A percentile compares a stretch with the other conserved stretches of the same genome.
These are phyloP conservation scores for Thermochaetoides thermophila DNA, from an alignment of 495 filamentous ascomycete genomes.

Conservation along the genomic window DNA sequence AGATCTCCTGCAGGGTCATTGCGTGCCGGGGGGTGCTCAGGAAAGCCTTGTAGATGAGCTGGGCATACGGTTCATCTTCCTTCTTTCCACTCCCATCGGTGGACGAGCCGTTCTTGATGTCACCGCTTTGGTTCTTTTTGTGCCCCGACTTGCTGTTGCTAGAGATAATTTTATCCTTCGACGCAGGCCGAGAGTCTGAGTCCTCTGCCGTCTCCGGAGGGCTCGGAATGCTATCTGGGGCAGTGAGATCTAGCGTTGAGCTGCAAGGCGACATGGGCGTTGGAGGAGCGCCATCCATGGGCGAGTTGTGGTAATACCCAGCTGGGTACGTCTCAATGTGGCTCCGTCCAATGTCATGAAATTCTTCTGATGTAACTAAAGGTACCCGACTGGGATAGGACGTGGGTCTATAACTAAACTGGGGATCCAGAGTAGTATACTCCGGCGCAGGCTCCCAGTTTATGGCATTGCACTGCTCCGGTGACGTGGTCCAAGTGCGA, in stretches of 20 bases:
- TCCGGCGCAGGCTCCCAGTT: constrained; percentile 9
- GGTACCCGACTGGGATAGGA: too few relatives aligned
- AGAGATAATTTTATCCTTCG: neutral
- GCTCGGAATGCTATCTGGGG: constrained; percentile 6
- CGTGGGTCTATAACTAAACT: too few relatives aligned
- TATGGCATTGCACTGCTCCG: constrained; percentile 12
- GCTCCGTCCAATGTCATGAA: constrained; percentile 1
- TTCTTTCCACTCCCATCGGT: too few relatives aligned
- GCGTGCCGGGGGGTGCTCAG: constrained; percentile 43
- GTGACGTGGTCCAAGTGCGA: constrained; percentile 14
- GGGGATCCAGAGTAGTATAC: constrained; percentile 4
- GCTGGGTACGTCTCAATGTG: constrained; percentile 9
- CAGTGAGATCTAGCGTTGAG: constrained; percentile 7
- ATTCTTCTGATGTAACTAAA: neutral
- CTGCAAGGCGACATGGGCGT: constrained; percentile 14
- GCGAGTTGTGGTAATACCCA: constrained; percentile 2
- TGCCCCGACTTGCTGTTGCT: too few relatives aligned
- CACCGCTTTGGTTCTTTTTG: neutral
- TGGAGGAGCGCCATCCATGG: constrained; percentile 2
- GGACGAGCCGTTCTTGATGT: neutral
- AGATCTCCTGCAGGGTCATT: constrained; percentile 76
- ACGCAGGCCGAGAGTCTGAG: neutral
- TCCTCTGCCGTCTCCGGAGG: neutral
- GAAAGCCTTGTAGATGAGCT: constrained; percentile 66
- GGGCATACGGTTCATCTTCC: constrained; percentile 58